These are phyloP conservation scores for Escovopsis sp. DNA, from an alignment of 2,329 filamentous ascomycete species.

Conservation along the genomic window DNA sequence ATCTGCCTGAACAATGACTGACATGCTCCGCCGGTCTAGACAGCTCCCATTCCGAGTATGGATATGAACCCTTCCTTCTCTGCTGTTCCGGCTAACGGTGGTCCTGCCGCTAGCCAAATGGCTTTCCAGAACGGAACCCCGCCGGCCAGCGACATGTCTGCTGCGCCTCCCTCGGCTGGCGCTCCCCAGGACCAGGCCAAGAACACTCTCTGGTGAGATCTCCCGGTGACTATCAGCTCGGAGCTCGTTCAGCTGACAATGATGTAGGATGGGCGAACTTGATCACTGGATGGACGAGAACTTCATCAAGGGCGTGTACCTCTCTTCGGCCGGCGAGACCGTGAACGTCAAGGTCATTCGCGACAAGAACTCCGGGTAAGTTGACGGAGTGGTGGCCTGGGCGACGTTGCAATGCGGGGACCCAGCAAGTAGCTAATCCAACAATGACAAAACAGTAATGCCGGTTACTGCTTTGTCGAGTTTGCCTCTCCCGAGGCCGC, in stretches of 20 bases:
- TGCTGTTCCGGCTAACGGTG: conserved; percentile 16
- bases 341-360: conserved; percentile 99
- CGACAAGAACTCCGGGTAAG: conserved; percentile 92
- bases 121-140: conserved; percentile 24
- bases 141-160: conserved; percentile 22
- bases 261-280: conserved; percentile 86
- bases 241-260: conserved; percentile 6
- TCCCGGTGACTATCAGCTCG: background rate
- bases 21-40: no score
- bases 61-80: conserved; percentile 18
- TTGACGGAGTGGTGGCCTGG: conserved; percentile 1
- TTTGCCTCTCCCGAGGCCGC: conserved; percentile 73
- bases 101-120: conserved; percentile 18
- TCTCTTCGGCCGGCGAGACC: conserved; percentile 75
- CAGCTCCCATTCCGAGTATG: conserved; percentile 10
- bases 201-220: conserved; percentile 40
- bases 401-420: background rate
- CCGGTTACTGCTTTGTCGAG: conserved; percentile 97
- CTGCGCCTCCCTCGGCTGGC: conserved; percentile 18
- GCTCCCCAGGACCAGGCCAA: conserved; percentile 33
- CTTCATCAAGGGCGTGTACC: conserved; percentile 88
- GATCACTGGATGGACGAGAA: conserved; percentile 99
- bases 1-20: no score
- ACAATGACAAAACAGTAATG: conserved; percentile 48
- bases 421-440: background rate